Evolutionary conservation across 257 asterid genomes (phyloP).

Genomic region (Penstemon davidsonii): DNA sequence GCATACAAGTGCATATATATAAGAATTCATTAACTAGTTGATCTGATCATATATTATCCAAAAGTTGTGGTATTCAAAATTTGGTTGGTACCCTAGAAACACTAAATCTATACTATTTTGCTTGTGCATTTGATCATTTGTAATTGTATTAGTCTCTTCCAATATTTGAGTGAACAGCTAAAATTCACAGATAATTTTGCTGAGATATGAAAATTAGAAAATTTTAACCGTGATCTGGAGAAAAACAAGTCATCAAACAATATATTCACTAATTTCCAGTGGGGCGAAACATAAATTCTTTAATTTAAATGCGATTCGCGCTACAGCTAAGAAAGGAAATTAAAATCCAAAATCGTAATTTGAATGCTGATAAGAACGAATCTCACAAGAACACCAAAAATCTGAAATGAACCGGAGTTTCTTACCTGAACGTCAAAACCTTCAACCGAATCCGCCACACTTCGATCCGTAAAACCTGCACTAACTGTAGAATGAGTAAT

Average conservation of each 20-base stretch:
- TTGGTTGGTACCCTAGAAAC: not conserved
- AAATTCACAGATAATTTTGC: too few relatives aligned
- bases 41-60: not conserved
- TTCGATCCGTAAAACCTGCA: slow-evolving; percentile 31
- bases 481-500: not conserved
- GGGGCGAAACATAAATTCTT: not conserved
- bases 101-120: not conserved
- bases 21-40: not conserved
- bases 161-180: not conserved
- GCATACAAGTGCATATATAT: not conserved
- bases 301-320: too few relatives aligned
- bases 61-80: not conserved
- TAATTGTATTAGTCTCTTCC: not conserved
- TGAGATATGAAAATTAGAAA: not conserved
- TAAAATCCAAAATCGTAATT: slow-evolving; percentile 10
- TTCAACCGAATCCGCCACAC: slow-evolving; percentile 21
- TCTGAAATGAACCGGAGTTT: slow-evolving; percentile 22
- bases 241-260: slow-evolving; percentile 14
- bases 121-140: not conserved
- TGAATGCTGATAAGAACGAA: not conserved
- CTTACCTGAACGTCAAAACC: slow-evolving; percentile 21
- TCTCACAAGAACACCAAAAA: slow-evolving; percentile 11
- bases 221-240: not conserved
- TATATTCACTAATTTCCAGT: not conserved
- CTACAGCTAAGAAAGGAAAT: not conserved